phyloP scores from a whole-genome alignment of 305 asterid genomes.

The Caryopteris hybrid region DNA sequence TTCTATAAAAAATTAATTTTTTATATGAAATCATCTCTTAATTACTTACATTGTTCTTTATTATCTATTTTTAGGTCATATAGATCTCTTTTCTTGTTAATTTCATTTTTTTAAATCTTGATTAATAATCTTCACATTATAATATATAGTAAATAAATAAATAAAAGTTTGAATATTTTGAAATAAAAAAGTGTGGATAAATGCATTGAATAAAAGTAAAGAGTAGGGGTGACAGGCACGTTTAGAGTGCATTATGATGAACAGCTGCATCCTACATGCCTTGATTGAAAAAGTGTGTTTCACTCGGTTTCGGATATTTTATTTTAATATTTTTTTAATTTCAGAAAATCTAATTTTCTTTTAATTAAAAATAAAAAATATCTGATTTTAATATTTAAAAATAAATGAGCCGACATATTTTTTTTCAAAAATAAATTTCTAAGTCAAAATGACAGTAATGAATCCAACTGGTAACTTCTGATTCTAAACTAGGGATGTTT shows the following conservation, averaged over 20 bases:
- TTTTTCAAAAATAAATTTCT: background rate
- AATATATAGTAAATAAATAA: no score
- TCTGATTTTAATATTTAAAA: background rate
- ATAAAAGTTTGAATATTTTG: background rate
- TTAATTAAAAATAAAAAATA: background rate
- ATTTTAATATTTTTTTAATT: no score
- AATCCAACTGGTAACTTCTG: no score
- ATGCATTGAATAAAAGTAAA: background rate
- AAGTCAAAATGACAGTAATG: no score
- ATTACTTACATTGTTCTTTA: no score
- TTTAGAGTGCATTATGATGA: no score
- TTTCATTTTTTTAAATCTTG: background rate
- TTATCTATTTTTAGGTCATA: background rate
- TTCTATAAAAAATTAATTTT: no score
- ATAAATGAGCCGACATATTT: background rate
- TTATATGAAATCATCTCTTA: no score
- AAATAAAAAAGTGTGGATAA: no score
- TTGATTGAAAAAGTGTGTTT: background rate
- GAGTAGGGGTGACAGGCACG: conserved; percentile 3
- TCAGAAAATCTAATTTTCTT: background rate
- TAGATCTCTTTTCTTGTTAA: background rate
- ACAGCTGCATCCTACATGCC: background rate
- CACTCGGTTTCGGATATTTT: background rate
- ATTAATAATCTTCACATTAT: no score
- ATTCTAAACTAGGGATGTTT: no score